Base-by-base conservation (phyloP, 179 eudicot species). In the Beta macrorhiza region DNA sequence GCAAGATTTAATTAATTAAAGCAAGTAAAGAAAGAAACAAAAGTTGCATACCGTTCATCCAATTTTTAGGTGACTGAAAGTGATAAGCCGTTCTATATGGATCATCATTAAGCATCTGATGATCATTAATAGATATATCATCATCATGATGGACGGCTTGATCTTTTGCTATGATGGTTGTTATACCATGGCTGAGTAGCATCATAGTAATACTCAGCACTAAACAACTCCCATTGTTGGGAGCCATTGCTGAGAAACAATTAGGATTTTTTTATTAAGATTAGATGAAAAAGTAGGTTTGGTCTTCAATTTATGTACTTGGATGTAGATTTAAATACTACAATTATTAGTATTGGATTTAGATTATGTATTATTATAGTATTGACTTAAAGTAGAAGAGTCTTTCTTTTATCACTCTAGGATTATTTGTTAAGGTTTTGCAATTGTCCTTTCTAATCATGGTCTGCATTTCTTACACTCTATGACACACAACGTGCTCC, bases 41-140 rank as follows among this genome's bases (percentile, higher is more conserved):
- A 69, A 70, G 4, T 19, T 44, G 17, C 22, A 17, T 73, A 73
- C 76, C 76, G 15, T 73, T 52, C 76, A 73, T 73, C 76, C 76
- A 73, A 25, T 52, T 12, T 9, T 14, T 16, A 3, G 61, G 76
- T 13, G 76, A 61, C 44, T 53, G 76, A 25, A 73, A 73, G 20
- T 73, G 76, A 25, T 20, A 73, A 22, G 76, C 61, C 9, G 76
- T 73, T 7, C 76, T 73, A 7, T 73, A 73, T 10, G 62, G 76
- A 53, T 72, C 75, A n/a, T 47, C 14, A 71, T 19, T 5, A 69
- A 44, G 17, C 16, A 42, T n/a, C 29, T 49, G 58, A 72, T 49
- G 17, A 65, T 65, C 69, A 29, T 25, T 29, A 64, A 12, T 64
- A 49, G 11, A 16, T 0, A 11, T 49, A 51, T 51, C 42, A 22